phyloP scores from a whole-genome alignment of 2,329 filamentous ascomycete genomes.

The Alternaria sp. region DNA sequence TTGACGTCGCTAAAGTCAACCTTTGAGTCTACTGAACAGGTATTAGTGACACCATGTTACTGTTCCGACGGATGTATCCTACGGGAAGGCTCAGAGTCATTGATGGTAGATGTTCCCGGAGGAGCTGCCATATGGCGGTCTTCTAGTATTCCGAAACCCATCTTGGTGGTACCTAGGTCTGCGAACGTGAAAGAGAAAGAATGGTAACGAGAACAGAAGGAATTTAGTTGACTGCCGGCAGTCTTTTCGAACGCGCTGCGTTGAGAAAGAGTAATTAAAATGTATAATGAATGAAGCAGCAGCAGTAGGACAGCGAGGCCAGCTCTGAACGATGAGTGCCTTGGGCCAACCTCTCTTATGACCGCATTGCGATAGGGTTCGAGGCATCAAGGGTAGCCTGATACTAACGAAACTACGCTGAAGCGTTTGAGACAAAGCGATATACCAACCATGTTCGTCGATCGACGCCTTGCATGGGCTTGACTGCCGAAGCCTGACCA shows the following conservation, averaged over 20 bases:
- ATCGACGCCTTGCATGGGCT: neutral
- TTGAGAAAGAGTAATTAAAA: neutral
- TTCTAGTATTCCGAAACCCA: conserved; percentile 42
- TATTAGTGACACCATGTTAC: neutral
- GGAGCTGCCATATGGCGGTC: conserved; percentile 39
- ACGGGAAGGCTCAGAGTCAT: conserved; percentile 15
- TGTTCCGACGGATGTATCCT: neutral
- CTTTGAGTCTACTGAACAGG: conserved; percentile 18
- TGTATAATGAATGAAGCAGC: neutral
- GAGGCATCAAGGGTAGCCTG: conserved; percentile 3
- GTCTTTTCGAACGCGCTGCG: conserved; percentile 13
- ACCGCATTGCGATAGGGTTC: conserved; percentile 1
- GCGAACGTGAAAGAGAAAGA: neutral
- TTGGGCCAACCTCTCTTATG: conserved; percentile 10
- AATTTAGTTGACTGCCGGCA: conserved; percentile 33
- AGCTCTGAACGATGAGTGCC: conserved; percentile 7
- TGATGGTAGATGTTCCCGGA: conserved; percentile 41
- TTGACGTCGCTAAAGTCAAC: conserved; percentile 40
- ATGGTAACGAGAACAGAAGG: neutral
- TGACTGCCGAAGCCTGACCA: conserved; percentile 3
- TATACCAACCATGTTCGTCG: neutral
- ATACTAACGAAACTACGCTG: conserved; percentile 16
- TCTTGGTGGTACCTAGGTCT: conserved; percentile 16
- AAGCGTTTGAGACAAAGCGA: conserved; percentile 8
- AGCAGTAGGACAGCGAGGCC: conserved; percentile 3